phyloP scores from a whole-genome alignment of 2,329 filamentous ascomycete species.

The Ambrosiella beaveri region DNA sequence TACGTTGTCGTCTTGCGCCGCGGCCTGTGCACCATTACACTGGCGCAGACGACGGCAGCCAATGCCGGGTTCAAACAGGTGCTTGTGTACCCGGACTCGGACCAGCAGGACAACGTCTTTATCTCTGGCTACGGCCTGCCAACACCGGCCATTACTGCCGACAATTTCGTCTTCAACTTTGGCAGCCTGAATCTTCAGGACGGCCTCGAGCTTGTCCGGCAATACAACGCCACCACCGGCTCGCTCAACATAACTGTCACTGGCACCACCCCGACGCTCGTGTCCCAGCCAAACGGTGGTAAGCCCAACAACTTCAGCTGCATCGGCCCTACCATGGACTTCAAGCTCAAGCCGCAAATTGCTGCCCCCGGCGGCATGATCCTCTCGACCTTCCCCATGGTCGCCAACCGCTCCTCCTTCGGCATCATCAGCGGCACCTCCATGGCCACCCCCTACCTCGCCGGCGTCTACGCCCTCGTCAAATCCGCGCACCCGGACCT shows the following conservation, averaged over 20 bases:
- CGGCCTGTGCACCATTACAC: slow-evolving; percentile 3
- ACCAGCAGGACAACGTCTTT: slow-evolving; percentile 5
- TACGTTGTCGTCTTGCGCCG: not conserved
- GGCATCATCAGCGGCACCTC: slow-evolving; percentile 32
- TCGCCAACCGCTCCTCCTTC: slow-evolving; percentile 16
- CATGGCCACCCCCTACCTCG: slow-evolving; percentile 38
- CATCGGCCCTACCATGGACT: slow-evolving; percentile 14
- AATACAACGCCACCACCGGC: not conserved
- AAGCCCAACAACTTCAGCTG: slow-evolving; percentile 13
- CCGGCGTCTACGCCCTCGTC: slow-evolving; percentile 30
- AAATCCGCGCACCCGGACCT: slow-evolving; percentile 19
- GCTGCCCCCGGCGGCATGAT: slow-evolving; percentile 22
- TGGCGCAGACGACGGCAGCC: slow-evolving; percentile 4
- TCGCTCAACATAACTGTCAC: not conserved
- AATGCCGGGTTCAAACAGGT: slow-evolving; percentile 10
- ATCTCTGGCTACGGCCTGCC: slow-evolving; percentile 11
- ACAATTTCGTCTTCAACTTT: slow-evolving; percentile 9
- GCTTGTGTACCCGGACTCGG: slow-evolving; percentile 12
- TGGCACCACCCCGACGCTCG: slow-evolving; percentile 1
- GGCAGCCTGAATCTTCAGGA: slow-evolving; percentile 7
- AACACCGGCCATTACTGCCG: slow-evolving; percentile 5
- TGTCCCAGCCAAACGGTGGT: slow-evolving; percentile 9
- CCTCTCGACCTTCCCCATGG: slow-evolving; percentile 18
- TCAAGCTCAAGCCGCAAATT: slow-evolving; percentile 19
- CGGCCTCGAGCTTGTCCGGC: not conserved